Evolutionary conservation across 139 green algal species (phyloP).

Genomic region (Monoraphidium neglectum): DNA sequence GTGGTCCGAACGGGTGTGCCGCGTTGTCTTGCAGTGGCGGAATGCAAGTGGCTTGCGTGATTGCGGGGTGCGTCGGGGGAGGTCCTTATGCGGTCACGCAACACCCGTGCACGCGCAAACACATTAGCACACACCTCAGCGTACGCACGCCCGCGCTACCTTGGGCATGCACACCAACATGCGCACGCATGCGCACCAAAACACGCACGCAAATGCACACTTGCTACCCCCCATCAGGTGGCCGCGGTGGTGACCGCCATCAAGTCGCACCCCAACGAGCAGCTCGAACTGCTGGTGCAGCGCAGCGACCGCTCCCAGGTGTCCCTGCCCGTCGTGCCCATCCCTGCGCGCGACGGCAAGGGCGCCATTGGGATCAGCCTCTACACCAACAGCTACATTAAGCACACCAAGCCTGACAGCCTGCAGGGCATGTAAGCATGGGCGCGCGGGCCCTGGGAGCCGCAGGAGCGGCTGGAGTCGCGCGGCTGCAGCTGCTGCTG

Average conservation of each 20-base stretch:
- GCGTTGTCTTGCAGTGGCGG: not conserved
- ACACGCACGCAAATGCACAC: not conserved
- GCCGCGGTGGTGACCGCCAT: conserved; percentile 67
- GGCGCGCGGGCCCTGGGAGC: no score
- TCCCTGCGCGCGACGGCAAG: conserved; percentile 13
- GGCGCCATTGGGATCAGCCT: conserved; percentile 88
- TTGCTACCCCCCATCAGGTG: conserved; percentile 32
- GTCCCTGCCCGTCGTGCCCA: conserved; percentile 14
- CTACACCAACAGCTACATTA: conserved; percentile 65
- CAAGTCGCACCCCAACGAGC: conserved; percentile 35
- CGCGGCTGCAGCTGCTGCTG: no score
- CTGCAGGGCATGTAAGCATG: not conserved
- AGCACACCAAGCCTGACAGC: conserved; percentile 43
- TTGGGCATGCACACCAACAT: no score
- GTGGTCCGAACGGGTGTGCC: not conserved
- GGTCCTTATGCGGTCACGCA: no score
- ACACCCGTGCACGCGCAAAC: no score
- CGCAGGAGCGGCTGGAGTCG: no score
- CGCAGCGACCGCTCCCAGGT: conserved; percentile 25
- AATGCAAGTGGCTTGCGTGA: no score
- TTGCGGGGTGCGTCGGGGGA: no score
- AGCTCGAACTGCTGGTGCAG: conserved; percentile 37
- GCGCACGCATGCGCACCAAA: not conserved
- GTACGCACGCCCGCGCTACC: no score
- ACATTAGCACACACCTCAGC: no score